Base-by-base conservation (phyloP, 768 basidiomycete species). In the Tulasnella sp. region DNA sequence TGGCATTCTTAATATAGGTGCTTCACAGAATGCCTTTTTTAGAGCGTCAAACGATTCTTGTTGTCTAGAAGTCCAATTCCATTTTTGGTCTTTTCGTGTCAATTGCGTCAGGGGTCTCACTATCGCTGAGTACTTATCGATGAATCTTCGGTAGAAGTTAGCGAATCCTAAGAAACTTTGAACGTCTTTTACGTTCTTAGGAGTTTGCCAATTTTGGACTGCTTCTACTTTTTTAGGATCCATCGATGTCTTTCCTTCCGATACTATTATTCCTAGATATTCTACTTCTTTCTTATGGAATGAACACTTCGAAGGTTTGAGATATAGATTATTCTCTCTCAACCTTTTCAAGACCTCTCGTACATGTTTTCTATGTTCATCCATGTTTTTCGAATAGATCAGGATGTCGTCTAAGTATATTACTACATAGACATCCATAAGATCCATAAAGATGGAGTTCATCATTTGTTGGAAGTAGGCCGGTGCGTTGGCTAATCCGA, bases 131-230 rank as follows among this genome's bases (percentile, higher is more conserved):
- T 42, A 62, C 12, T 52, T 24, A 7, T 28, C 34, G 44, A 62
- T 60, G 50, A 60, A 62, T 5, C 54, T 52, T 13, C 56, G 49
- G 45, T 60, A 62, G 49, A 60, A 62, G 45, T 58, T 60, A 16
- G 56, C 56, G 35, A 61, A 58, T 4, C 60, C 60, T 6, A 60
- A 52, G 53, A 60, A 61, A 1, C 40, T 43, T 48, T 56, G 59
- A 1, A 61, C 27, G 27, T 60, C 56, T 9, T 58, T 52, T 28
- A 58, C 35, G 4, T 12, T 28, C 12, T 40, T 53, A 4, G 60
- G 60, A 16, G 39, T n/a, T 3, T 47, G 55, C 60, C 60, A 61
- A 15, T 54, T 39, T 8, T 35, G 42, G 24, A 48, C 27, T 6
- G 51, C 37, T 5, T 4, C 25, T 16, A 29, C 10, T 27, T 51